These are phyloP conservation scores for Daldinia grandis DNA, from an alignment of 495 filamentous ascomycete genomes.

Conservation along the genomic window DNA sequence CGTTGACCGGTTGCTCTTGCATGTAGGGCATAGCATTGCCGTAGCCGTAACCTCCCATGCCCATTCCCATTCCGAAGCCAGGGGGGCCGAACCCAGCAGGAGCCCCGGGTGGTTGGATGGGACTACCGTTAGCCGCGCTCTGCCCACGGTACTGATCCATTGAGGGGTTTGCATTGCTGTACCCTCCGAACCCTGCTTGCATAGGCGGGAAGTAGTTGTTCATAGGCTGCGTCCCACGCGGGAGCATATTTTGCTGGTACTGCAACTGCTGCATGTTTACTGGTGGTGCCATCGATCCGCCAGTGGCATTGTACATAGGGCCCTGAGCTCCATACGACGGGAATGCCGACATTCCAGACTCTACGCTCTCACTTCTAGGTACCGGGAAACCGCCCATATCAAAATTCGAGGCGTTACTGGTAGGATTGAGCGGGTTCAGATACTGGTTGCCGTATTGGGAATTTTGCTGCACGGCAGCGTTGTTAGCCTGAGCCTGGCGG, in stretches of 20 bases:
- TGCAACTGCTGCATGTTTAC: slow-evolving; percentile 62
- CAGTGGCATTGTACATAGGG: slow-evolving; percentile 60
- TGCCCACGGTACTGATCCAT: slow-evolving; percentile 60
- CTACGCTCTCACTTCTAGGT: slow-evolving; percentile 65
- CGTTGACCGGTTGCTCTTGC: slow-evolving; percentile 59
- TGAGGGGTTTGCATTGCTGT: slow-evolving; percentile 54
- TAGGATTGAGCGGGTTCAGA: slow-evolving; percentile 53
- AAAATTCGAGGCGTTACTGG: slow-evolving; percentile 46
- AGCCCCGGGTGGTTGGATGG: slow-evolving; percentile 53
- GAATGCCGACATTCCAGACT: slow-evolving; percentile 63
- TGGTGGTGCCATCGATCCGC: slow-evolving; percentile 61
- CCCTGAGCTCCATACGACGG: slow-evolving; percentile 59
- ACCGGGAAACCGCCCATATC: slow-evolving; percentile 60
- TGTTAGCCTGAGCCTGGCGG: slow-evolving; percentile 57
- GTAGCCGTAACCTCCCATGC: slow-evolving; percentile 56
- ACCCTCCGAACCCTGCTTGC: slow-evolving; percentile 58
- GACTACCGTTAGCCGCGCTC: slow-evolving; percentile 53
- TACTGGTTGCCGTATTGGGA: slow-evolving; percentile 53
- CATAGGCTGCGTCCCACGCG: slow-evolving; percentile 59
- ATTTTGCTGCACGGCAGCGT: slow-evolving; percentile 52
- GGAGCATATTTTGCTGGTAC: slow-evolving; percentile 66
- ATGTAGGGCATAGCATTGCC: slow-evolving; percentile 57
- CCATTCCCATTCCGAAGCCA: slow-evolving; percentile 60
- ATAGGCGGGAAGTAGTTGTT: slow-evolving; percentile 61
- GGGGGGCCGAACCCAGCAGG: slow-evolving; percentile 53